Percentiles rank a stretch among this genome's conserved stretches.
phyloP scores from a whole-genome alignment of 306 rosid genomes.

The Malus orientalis region DNA sequence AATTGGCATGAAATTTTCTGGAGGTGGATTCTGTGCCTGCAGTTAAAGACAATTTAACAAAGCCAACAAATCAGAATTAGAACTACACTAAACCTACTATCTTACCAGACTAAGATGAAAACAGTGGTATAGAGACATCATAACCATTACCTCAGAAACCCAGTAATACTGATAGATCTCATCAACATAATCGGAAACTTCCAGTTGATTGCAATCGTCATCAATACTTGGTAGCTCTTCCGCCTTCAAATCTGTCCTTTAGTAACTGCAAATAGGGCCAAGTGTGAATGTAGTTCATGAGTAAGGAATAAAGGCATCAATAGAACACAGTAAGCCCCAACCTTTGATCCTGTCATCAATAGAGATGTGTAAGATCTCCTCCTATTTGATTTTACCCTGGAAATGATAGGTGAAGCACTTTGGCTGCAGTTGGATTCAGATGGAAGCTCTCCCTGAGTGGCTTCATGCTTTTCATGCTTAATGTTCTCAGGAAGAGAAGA shows the following conservation, averaged over 20 bases:
- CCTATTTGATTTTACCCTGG: no score
- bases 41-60: slow-evolving; percentile 13
- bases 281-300: slow-evolving; percentile 12
- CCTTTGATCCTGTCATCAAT: slow-evolving; percentile 68
- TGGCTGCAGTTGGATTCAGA: slow-evolving; percentile 33
- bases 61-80: neutral
- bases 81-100: neutral
- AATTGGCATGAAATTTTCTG: slow-evolving; percentile 52
- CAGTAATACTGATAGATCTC: slow-evolving; percentile 79
- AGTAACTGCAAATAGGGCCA: slow-evolving; percentile 47
- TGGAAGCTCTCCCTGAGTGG: slow-evolving; percentile 26
- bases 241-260: slow-evolving; percentile 37
- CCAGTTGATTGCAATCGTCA: slow-evolving; percentile 66
- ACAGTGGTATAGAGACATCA: neutral
- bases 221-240: slow-evolving; percentile 66
- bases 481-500: slow-evolving; percentile 30
- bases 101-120: neutral
- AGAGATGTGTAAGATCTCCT: slow-evolving; percentile 72
- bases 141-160: slow-evolving; percentile 59
- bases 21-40: slow-evolving; percentile 55
- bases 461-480: slow-evolving; percentile 34
- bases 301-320: neutral
- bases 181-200: slow-evolving; percentile 79
- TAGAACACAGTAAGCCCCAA: slow-evolving; percentile 19
- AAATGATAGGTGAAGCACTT: slow-evolving; percentile 18